These are phyloP conservation scores for Lactifluus piperatus DNA, from an alignment of 768 basidiomycete species.

Conservation along the genomic window DNA sequence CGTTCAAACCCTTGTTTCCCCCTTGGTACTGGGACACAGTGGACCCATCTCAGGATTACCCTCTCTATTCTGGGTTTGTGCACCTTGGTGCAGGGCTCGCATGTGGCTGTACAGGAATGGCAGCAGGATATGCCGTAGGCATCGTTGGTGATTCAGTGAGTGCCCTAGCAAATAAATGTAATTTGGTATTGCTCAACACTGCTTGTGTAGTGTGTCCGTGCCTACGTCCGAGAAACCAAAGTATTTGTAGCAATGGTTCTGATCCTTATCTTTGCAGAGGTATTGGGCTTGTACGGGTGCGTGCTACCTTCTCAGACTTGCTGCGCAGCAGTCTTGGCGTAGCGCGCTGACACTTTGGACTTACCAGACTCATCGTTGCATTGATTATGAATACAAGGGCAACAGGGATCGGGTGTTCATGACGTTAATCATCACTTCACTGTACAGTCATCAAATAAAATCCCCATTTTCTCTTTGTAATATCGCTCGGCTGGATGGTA, in stretches of 20 bases:
- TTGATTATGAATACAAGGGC: constrained; percentile 42
- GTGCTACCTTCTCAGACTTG: background rate
- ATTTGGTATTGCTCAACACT: background rate
- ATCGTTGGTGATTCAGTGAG: constrained; percentile 91
- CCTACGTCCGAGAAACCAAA: constrained; percentile 93
- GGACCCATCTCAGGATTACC: constrained; percentile 13
- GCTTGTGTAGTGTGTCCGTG: constrained; percentile 58
- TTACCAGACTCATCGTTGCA: constrained; percentile 39
- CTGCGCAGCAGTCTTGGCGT: background rate
- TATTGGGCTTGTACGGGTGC: constrained; percentile 79
- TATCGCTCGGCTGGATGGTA: background rate
- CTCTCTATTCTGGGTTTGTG: constrained; percentile 88
- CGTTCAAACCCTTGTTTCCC: background rate
- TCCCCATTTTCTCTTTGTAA: too few relatives aligned
- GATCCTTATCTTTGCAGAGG: constrained; percentile 97
- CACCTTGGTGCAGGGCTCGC: constrained; percentile 92
- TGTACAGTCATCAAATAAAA: background rate
- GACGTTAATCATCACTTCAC: background rate
- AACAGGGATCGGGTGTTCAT: constrained; percentile 17
- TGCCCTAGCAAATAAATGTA: background rate
- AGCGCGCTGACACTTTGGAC: background rate
- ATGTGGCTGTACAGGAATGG: constrained; percentile 89
- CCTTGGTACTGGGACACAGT: constrained; percentile 8
- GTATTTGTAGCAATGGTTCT: constrained; percentile 94
- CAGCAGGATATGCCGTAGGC: constrained; percentile 95